Base-by-base conservation (phyloP, 768 basidiomycete genomes). In the Lactarius trivialis region DNA sequence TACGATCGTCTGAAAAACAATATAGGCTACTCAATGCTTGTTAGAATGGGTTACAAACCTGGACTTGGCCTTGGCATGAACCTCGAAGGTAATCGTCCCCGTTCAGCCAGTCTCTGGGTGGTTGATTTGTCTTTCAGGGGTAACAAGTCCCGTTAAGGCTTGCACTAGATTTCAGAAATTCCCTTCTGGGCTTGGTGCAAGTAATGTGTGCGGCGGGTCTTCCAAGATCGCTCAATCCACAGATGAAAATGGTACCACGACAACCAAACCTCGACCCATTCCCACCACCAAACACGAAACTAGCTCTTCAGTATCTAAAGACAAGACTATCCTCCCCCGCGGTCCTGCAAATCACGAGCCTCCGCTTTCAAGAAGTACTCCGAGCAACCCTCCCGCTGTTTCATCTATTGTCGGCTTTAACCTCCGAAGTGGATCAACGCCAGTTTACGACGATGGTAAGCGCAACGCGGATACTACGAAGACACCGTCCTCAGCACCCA, bases 11-110 rank as follows among this genome's bases (percentile, higher is more conserved):
- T 50, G 9, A 57, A 8, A 52, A 64, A 32, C 6, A 64, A 60
- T 24, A 55, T 49, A 26, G 65, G 65, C 12, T 66, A 65, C 55
- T 50, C 64, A 15, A 60, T 66, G 5, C 65, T 66, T 24, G 48
- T 66, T 50, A 59, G 65, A 26, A 66, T 66, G 65, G 65, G 65
- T 8, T 66, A 49, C 45, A 60, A 60, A n/a, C 65, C 65, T 11
- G 65, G 65, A 9, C 37, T 33, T 30, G 65, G 65, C 37, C 64
- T 67, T 28, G 65, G 65, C 43, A 33, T 60, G 48, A 65, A 65
- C 19, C 55, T 67, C 37, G 65, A 67, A 67, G 65, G 65, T 65
- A 59, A 55, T 59, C 26, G 49, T 43, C 7, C 30, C 53, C n/a
- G 32, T 37, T 45, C 45, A 36, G 17, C 53, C 62, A n/a, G 26